These are phyloP conservation scores for Maudiozyma serrabonitensis DNA, from an alignment of 805 yeast genomes.

Conservation along the genomic window DNA sequence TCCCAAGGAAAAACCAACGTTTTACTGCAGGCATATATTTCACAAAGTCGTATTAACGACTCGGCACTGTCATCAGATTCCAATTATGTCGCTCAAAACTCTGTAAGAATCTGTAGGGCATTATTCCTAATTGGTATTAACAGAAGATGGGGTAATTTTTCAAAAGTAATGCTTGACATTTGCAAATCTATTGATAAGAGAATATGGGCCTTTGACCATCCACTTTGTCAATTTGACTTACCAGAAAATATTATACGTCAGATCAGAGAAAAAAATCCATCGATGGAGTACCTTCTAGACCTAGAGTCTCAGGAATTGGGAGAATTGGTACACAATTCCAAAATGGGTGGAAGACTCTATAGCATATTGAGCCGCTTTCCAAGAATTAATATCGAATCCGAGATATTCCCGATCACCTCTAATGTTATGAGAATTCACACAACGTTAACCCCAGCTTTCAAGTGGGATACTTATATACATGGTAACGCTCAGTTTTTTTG, in stretches of 20 bases:
- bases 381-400: conserved; percentile 59
- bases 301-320: conserved; percentile 73
- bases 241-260: conserved; percentile 56
- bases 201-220: conserved; percentile 86
- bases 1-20: conserved; percentile 82
- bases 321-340: conserved; percentile 74
- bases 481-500: conserved; percentile 83
- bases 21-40: conserved; percentile 78
- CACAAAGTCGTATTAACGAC: conserved; percentile 61
- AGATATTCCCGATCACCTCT: conserved; percentile 77
- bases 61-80: conserved; percentile 80
- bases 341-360: conserved; percentile 58
- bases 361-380: conserved; percentile 67
- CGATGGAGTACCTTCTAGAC: conserved; percentile 65
- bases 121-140: conserved; percentile 77
- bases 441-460: conserved; percentile 61
- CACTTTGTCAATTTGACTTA: conserved; percentile 76
- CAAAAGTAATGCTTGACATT: conserved; percentile 63
- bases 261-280: conserved; percentile 52
- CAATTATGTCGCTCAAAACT: conserved; percentile 89
- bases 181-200: conserved; percentile 81
- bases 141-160: conserved; percentile 82
- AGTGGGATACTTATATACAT: conserved; percentile 76
- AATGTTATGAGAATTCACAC: conserved; percentile 79
- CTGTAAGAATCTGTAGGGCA: conserved; percentile 89